Conservation (phyloP, 2,329 filamentous ascomycete species). For the Diaporthe batatas region DNA sequence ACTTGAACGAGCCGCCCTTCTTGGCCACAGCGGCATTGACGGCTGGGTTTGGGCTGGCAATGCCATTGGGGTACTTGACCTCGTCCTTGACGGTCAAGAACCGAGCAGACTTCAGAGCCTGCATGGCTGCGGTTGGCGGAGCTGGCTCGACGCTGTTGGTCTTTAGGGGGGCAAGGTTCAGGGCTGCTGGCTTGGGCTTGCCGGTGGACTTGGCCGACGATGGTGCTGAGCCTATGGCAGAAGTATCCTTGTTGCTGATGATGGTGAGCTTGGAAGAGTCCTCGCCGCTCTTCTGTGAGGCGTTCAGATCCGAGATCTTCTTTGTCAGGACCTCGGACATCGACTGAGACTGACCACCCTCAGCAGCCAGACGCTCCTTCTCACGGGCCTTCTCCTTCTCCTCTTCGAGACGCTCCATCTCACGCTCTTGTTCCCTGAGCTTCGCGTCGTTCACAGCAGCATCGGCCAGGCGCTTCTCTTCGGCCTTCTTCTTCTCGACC, state of each 20-base stretch:
- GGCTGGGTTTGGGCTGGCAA: slow-evolving; percentile 91
- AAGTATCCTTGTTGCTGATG: slow-evolving; percentile 45
- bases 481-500: slow-evolving; percentile 56
- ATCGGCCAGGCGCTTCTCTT: slow-evolving; percentile 59
- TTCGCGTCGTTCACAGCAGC: slow-evolving; percentile 73
- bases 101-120: slow-evolving; percentile 90
- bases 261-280: slow-evolving; percentile 68
- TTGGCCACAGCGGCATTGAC: slow-evolving; percentile 84
- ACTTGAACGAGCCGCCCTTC: slow-evolving; percentile 89
- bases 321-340: slow-evolving; percentile 66
- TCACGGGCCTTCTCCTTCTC: slow-evolving; percentile 72
- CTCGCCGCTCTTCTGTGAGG: slow-evolving; percentile 61
- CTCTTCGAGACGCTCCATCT: slow-evolving; percentile 80
- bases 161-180: slow-evolving; percentile 87
- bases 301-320: slow-evolving; percentile 54
- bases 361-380: slow-evolving; percentile 63
- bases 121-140: slow-evolving; percentile 93
- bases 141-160: slow-evolving; percentile 89
- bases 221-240: slow-evolving; percentile 34
- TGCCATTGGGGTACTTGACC: slow-evolving; percentile 84
- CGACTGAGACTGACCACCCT: slow-evolving; percentile 59
- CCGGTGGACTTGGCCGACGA: slow-evolving; percentile 58
- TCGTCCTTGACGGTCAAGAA: slow-evolving; percentile 86
- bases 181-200: slow-evolving; percentile 81
- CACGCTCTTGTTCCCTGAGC: slow-evolving; percentile 78